Conservation (phyloP, 2,329 filamentous ascomycete genomes). For the Penicillium occitanis region DNA sequence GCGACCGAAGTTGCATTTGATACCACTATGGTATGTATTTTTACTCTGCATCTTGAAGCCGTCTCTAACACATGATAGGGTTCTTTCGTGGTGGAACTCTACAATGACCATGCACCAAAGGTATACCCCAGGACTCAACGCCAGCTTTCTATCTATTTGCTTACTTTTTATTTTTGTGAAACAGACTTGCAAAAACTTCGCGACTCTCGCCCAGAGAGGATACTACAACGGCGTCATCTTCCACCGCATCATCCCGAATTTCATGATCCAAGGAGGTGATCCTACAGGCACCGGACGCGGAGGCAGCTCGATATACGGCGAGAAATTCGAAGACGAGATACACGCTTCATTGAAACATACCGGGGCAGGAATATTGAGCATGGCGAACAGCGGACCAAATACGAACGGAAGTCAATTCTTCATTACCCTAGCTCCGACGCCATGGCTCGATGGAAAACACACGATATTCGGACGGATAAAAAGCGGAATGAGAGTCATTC, state of each 20-base stretch:
- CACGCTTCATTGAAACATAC: conserved; percentile 77
- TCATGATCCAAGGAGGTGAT: conserved; percentile 96
- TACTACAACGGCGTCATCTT: conserved; percentile 88
- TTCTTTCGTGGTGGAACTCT: conserved; percentile 82
- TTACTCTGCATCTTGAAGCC: background rate
- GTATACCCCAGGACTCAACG: conserved; percentile 32
- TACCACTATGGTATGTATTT: conserved; percentile 72
- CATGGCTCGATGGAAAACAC: conserved; percentile 96
- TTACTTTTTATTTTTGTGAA: conserved; percentile 22
- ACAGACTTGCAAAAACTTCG: conserved; percentile 82
- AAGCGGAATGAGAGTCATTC: conserved; percentile 76
- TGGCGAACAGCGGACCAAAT: conserved; percentile 92
- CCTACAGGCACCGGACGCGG: conserved; percentile 91
- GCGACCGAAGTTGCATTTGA: conserved; percentile 76
- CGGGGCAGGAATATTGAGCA: conserved; percentile 87
- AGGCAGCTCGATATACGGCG: conserved; percentile 84
- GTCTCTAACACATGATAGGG: conserved; percentile 57
- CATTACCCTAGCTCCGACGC: conserved; percentile 87
- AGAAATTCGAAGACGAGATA: conserved; percentile 94
- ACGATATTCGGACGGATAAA: conserved; percentile 94
- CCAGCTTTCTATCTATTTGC: background rate
- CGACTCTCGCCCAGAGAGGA: conserved; percentile 71
- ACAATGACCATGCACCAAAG: conserved; percentile 80
- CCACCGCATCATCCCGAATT: conserved; percentile 92
- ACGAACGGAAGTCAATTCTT: conserved; percentile 97